A percentile compares a stretch with the other conserved stretches of the same genome.
These are phyloP conservation scores for Myochromella boudieri DNA, from an alignment of 768 basidiomycete genomes.

Conservation along the genomic window DNA sequence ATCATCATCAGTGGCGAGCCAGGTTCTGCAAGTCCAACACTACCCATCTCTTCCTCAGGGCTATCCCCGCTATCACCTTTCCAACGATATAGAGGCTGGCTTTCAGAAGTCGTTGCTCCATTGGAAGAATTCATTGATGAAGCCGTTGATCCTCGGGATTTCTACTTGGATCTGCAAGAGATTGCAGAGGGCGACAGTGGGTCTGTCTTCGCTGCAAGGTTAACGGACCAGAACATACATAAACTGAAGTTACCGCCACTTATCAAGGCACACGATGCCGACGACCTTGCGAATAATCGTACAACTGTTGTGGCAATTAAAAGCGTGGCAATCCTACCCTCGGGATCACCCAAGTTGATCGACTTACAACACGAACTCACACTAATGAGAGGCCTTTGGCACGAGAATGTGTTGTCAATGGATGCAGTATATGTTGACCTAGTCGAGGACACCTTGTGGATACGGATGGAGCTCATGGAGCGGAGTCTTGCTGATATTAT, in stretches of 20 bases:
- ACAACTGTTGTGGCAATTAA: constrained; percentile 73
- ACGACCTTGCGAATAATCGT: constrained; percentile 30
- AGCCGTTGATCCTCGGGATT: constrained; percentile 56
- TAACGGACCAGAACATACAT: constrained; percentile 29
- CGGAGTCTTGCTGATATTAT: constrained; percentile 83
- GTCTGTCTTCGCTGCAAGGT: constrained; percentile 53
- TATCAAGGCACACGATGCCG: constrained; percentile 37
- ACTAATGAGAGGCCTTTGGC: constrained; percentile 55
- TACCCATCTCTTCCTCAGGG: constrained; percentile 30
- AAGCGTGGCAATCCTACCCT: constrained; percentile 58
- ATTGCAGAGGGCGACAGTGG: constrained; percentile 86
- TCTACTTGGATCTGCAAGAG: constrained; percentile 69
- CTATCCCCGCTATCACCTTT: constrained; percentile 41
- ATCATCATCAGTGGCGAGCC: constrained; percentile 34
- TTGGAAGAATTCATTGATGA: constrained; percentile 66
- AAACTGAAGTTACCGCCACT: constrained; percentile 40
- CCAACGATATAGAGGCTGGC: constrained; percentile 61
- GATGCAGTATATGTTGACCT: constrained; percentile 72
- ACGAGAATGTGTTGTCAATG: constrained; percentile 64
- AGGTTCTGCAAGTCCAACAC: constrained; percentile 27
- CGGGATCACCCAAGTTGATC: constrained; percentile 59
- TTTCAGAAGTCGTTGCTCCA: constrained; percentile 57
- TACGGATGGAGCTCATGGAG: constrained; percentile 90
- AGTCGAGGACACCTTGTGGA: constrained; percentile 71
- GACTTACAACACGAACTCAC: constrained; percentile 63